Conservation (phyloP, 768 basidiomycete species). For the Tylopilus vinaceipallidus region DNA sequence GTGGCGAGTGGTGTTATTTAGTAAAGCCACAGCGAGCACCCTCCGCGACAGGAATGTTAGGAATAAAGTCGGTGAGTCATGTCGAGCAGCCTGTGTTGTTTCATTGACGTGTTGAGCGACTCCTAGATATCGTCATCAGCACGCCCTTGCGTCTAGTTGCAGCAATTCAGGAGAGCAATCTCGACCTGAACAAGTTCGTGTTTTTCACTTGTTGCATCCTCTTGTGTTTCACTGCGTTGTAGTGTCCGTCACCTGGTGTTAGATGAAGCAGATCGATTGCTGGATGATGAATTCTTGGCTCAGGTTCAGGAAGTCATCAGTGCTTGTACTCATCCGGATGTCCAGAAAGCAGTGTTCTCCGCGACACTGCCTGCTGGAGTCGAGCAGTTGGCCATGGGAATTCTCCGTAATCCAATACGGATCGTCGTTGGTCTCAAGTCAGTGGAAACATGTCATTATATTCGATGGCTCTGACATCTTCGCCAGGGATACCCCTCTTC, state of each 20-base stretch:
- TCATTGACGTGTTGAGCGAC: background rate
- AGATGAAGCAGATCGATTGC: conserved; percentile 89
- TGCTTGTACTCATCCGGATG: conserved; percentile 61
- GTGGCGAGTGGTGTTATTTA: conserved; percentile 81
- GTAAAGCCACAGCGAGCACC: conserved; percentile 86
- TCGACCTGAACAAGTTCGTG: conserved; percentile 73
- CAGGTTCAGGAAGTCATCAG: conserved; percentile 88
- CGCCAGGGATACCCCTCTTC: conserved; percentile 86
- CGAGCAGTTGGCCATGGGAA: conserved; percentile 83
- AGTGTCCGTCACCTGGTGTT: conserved; percentile 86
- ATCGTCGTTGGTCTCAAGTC: conserved; percentile 97
- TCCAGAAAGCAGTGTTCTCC: conserved; percentile 91
- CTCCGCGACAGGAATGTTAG: conserved; percentile 68
- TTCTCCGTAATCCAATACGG: conserved; percentile 83
- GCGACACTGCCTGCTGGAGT: conserved; percentile 89
- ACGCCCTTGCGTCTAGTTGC: conserved; percentile 89
- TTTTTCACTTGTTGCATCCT: background rate
- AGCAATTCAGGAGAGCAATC: conserved; percentile 62
- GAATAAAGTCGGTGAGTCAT: conserved; percentile 72
- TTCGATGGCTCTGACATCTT: conserved; percentile 11
- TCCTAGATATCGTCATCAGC: conserved; percentile 82
- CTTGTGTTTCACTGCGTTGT: conserved; percentile 2
- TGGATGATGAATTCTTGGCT: conserved; percentile 83
- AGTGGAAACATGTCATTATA: conserved; percentile 25
- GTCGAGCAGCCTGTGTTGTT: conserved; percentile 4